Evolutionary conservation across 176 grass and related monocot species (phyloP).

Genomic region (Pharus latifolius): DNA sequence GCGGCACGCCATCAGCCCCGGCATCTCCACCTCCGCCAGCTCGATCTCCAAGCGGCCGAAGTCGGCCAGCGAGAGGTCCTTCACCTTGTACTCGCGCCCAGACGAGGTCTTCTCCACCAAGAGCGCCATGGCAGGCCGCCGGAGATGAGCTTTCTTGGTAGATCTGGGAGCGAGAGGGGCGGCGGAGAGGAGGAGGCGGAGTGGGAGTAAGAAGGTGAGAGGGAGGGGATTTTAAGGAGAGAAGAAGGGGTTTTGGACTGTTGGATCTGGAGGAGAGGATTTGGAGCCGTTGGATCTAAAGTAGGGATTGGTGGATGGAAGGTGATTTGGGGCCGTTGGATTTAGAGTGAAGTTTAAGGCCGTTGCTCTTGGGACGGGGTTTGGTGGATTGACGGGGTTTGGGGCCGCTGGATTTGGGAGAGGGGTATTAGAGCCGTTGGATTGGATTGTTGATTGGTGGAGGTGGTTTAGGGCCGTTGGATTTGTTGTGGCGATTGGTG

Average conservation of each 20-base stretch:
- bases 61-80: conserved; percentile 89
- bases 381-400: no score
- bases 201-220: background rate
- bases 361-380: no score
- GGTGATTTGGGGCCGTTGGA: no score
- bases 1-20: conserved; percentile 83
- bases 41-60: conserved; percentile 92
- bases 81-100: conserved; percentile 88
- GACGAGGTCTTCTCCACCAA: conserved; percentile 83
- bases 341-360: no score
- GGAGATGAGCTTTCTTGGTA: background rate
- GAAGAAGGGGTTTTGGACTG: background rate
- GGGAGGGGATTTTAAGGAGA: conserved; percentile 7
- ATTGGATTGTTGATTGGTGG: no score
- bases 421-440: no score
- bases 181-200: background rate
- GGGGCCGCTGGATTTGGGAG: no score
- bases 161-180: background rate
- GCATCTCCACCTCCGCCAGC: conserved; percentile 96
- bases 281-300: background rate
- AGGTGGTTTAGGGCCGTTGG: no score
- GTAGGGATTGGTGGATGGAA: conserved; percentile 26
- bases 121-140: conserved; percentile 47
- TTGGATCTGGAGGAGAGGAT: background rate
- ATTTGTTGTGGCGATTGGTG: no score